phyloP scores from a whole-genome alignment of 2,329 filamentous ascomycete genomes.

The Zymoseptoria passerinii region DNA sequence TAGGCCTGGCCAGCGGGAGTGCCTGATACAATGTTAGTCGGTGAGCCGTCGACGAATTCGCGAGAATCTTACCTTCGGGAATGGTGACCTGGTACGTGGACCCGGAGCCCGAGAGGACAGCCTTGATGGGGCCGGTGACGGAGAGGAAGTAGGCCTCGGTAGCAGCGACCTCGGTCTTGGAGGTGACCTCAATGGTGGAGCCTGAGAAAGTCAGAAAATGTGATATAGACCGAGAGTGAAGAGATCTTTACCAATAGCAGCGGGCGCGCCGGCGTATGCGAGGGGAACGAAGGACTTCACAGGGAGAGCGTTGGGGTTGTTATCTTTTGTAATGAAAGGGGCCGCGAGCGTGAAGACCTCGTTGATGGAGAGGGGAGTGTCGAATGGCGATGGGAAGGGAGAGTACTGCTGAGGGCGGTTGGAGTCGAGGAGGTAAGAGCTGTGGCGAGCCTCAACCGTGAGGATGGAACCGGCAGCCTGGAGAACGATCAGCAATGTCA shows the following conservation, averaged over 20 bases:
- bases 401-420: constrained; percentile 26
- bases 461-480: constrained; percentile 53
- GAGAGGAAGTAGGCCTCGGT: constrained; percentile 21
- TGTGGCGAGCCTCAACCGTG: constrained; percentile 57
- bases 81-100: constrained; percentile 9
- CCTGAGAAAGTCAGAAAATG: too few species aligned
- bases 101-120: constrained; percentile 15
- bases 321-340: constrained; percentile 49
- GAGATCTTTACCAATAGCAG: constrained; percentile 5
- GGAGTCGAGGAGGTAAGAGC: constrained; percentile 44
- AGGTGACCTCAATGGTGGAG: constrained; percentile 14
- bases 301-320: constrained; percentile 36
- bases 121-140: constrained; percentile 18
- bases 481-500: too few species aligned
- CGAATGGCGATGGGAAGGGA: constrained; percentile 53
- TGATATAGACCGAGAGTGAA: too few species aligned
- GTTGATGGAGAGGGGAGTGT: constrained; percentile 51
- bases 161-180: constrained; percentile 11
- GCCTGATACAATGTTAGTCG: constrained; percentile 10
- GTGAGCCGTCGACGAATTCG: too few species aligned
- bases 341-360: constrained; percentile 57
- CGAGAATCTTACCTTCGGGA: too few species aligned
- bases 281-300: constrained; percentile 41
- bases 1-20: constrained; percentile 21
- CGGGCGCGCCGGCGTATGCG: constrained; percentile 8